Conservation (phyloP, 1,284 basidiomycete genomes). For the Apiotrichum laibachii region DNA sequence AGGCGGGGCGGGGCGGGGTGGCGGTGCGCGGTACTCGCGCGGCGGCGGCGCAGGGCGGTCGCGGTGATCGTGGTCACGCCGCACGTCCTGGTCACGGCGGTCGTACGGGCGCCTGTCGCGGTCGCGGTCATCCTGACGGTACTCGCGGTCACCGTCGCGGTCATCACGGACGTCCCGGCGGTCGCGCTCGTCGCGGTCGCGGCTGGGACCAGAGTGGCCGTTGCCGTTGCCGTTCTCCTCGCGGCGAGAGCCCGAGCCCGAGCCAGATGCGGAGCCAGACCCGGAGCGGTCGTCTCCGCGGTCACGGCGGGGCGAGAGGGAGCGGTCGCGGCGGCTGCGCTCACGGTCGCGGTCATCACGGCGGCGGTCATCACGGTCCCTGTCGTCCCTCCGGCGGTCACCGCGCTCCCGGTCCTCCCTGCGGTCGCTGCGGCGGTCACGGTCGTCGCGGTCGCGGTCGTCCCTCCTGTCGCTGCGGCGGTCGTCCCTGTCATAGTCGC, state of each 20-base stretch:
- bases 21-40: conserved; percentile 24
- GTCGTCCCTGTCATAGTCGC: conserved; percentile 18
- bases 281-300: background rate
- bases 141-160: no score
- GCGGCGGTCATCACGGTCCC: background rate
- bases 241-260: no score
- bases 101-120: background rate
- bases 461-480: conserved; percentile 20
- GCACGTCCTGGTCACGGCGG: background rate
- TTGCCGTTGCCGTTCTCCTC: no score
- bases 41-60: conserved; percentile 37
- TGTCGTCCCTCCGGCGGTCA: background rate
- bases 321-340: conserved; percentile 7
- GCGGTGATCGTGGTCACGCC: conserved; percentile 11
- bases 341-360: no score
- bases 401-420: conserved; percentile 1
- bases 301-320: conserved; percentile 7
- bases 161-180: background rate
- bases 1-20: conserved; percentile 9
- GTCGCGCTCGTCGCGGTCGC: conserved; percentile 1
- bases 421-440: conserved; percentile 29
- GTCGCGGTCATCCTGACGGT: no score
- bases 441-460: conserved; percentile 17
- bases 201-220: background rate
- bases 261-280: no score